Evolutionary conservation across 768 basidiomycete species (phyloP).

Genomic region (Cubamyces lactineus): DNA sequence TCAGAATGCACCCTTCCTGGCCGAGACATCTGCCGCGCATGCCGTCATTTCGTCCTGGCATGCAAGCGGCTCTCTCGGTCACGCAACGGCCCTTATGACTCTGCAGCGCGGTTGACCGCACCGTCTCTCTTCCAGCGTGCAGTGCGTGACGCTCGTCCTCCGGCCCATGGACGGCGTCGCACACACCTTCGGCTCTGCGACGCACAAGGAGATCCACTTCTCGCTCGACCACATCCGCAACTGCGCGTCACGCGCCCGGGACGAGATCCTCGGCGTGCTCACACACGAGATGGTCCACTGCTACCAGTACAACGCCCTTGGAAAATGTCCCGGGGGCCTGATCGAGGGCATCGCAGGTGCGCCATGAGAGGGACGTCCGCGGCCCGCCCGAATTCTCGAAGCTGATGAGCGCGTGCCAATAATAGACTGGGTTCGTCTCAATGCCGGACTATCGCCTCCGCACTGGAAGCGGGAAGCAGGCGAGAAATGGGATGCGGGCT

Average conservation of each 20-base stretch:
- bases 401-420: not conserved
- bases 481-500: constrained; percentile 75
- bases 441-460: constrained; percentile 60
- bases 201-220: constrained; percentile 75
- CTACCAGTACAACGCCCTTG: constrained; percentile 68
- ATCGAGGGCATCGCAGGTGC: constrained; percentile 81
- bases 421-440: constrained; percentile 72
- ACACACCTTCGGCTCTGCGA: constrained; percentile 57
- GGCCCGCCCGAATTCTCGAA: too few relatives aligned
- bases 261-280: constrained; percentile 74
- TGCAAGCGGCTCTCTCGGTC: constrained; percentile 24
- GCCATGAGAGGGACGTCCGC: constrained; percentile 13
- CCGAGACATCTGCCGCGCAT: constrained; percentile 24
- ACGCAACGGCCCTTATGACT: constrained; percentile 16
- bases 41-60: constrained; percentile 41
- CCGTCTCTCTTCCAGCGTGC: constrained; percentile 44
- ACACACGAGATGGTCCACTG: constrained; percentile 81
- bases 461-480: constrained; percentile 62
- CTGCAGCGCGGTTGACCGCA: constrained; percentile 11
- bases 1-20: constrained; percentile 5
- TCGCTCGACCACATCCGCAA: constrained; percentile 65
- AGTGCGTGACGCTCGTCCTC: constrained; percentile 59
- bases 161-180: constrained; percentile 65
- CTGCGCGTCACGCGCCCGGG: constrained; percentile 43
- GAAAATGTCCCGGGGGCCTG: constrained; percentile 66